Evolutionary conservation across 2,329 filamentous ascomycete genomes (phyloP).

Genomic region (Pestalotiopsis sp.): DNA sequence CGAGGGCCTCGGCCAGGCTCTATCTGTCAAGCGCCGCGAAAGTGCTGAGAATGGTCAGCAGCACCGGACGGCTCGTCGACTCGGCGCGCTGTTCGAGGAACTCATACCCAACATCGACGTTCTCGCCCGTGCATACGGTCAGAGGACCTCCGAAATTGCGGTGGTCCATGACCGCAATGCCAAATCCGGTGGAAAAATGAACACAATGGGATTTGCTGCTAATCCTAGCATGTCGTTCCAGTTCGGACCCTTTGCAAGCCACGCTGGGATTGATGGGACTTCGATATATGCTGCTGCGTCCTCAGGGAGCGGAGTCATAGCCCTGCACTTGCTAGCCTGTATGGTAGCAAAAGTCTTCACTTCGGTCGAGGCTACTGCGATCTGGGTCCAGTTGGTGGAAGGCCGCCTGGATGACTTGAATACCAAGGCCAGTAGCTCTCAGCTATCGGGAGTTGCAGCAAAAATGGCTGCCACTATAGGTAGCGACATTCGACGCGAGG

Average conservation of each 20-base stretch:
- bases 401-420: neutral
- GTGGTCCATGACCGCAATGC: fast-evolving
- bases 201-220: too few species aligned
- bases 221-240: too few species aligned
- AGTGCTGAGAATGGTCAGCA: neutral
- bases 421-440: too few species aligned
- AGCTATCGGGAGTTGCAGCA: neutral
- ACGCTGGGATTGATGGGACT: constrained; percentile 28
- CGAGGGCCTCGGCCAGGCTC: neutral
- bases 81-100: neutral
- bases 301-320: constrained; percentile 29
- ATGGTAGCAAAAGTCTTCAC: constrained; percentile 31
- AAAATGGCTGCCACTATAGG: constrained; percentile 5
- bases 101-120: neutral
- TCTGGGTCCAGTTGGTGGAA: constrained; percentile 34
- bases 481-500: constrained; percentile 15
- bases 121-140: neutral
- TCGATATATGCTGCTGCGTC: constrained; percentile 18
- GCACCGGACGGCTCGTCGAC: neutral
- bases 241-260: constrained; percentile 24
- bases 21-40: neutral
- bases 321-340: constrained; percentile 36
- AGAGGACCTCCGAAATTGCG: neutral
- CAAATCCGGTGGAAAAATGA: neutral
- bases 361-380: constrained; percentile 27